Evolutionary conservation across 129 eudicot species (phyloP).

Genomic region (Glebionis coronaria): DNA sequence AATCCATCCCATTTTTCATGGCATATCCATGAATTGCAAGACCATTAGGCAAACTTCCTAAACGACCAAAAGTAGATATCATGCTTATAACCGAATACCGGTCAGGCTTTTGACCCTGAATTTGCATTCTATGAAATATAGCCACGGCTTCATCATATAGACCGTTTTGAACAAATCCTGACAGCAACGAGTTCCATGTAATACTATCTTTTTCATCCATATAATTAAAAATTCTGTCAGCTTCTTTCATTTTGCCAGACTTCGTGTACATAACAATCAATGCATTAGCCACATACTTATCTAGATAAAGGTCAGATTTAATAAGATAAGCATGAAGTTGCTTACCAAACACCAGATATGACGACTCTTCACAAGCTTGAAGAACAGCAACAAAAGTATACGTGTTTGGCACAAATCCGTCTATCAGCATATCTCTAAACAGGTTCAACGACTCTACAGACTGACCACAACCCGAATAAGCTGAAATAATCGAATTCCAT

Average conservation of each 20-base stretch:
- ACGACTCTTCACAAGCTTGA: constrained; percentile 58
- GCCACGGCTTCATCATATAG: constrained; percentile 47
- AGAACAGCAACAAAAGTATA: constrained; percentile 73
- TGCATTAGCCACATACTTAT: constrained; percentile 64
- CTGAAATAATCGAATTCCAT: constrained; percentile 79
- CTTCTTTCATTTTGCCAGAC: constrained; percentile 54
- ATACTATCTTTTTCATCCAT: constrained; percentile 53
- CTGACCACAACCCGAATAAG: constrained; percentile 36
- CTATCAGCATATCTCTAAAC: constrained; percentile 53
- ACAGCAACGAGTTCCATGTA: constrained; percentile 73
- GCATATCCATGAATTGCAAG: constrained; percentile 78
- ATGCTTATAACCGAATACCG: constrained; percentile 53
- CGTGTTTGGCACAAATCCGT: constrained; percentile 44
- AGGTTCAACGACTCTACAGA: constrained; percentile 35
- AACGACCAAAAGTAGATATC: constrained; percentile 51
- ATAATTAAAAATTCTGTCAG: constrained; percentile 35
- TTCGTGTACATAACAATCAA: constrained; percentile 63
- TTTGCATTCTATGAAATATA: constrained; percentile 44
- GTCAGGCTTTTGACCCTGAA: constrained; percentile 50
- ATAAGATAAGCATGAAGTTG: constrained; percentile 62
- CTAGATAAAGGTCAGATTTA: constrained; percentile 39
- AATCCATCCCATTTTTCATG: constrained; percentile 51
- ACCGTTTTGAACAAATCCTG: constrained; percentile 70
- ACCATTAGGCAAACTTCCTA: constrained; percentile 45
- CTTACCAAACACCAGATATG: constrained; percentile 32